Base-by-base conservation (phyloP, 1,139 yeast species). In the Scheffersomyces cryptocercus region DNA sequence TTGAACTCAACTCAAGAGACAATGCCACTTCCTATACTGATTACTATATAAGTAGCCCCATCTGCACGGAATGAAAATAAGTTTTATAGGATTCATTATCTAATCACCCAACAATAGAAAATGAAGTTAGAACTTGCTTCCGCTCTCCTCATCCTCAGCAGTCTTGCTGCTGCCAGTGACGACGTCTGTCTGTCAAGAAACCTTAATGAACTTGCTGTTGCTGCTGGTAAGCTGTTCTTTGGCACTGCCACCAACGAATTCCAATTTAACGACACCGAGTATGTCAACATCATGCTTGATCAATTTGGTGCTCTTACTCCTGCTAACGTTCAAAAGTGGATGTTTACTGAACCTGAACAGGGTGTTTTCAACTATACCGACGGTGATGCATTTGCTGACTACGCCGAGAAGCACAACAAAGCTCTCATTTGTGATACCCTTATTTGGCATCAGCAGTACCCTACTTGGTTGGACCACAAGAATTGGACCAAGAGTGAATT, bases 321-420 rank as follows among this genome's bases (percentile, higher is more conserved):
- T 9, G 35, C 35, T 7, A 31, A 31, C 13, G 35, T 31, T 31
- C 35, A 31, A 31, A 31, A 31, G 35, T 31, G 35, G 35, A 31
- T 31, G 35, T 31, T 10, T 13, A 31, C 35, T 7, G 35, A 31
- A 15, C 35, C 35, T 9, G 35, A 31, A 8, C 35, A 31, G n/a
- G 35, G 35, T 6, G 35, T 31, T 7, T 31, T 31, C n/a, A 31
- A 31, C n/a, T 31, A 31, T n/a, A 31, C 35, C n/a, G 35, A 15
- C 7, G 35, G 35, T 31, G 35, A 31, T 31, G 35, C 15, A 31
- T 31, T 31, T 20, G 20, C 35, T 31, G 20, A 31, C 35, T 31
- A 14, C 24, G 35, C 35, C 5, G 15, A 14, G 35, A 10, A 31
- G 24, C 14, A 31, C 24, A 31, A 31, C 24, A 31, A 31, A n/a